phyloP scores from a whole-genome alignment of 805 yeast species.

The Peterozyma xylosa region DNA sequence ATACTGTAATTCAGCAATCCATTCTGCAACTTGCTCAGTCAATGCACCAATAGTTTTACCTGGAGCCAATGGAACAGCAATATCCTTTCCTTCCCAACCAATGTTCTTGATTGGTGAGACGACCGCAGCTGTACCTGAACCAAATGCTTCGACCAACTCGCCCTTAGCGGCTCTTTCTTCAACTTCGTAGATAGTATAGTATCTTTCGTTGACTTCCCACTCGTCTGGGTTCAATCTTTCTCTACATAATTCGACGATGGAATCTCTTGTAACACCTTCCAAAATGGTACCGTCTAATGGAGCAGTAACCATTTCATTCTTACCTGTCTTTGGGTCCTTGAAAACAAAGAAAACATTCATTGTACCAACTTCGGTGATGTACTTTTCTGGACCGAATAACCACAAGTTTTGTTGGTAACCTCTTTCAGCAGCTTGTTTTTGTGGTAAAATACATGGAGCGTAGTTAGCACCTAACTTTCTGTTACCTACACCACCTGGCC shows the following conservation, averaged over 20 bases:
- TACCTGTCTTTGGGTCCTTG: constrained; percentile 60
- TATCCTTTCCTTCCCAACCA: constrained; percentile 68
- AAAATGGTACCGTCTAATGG: constrained; percentile 96
- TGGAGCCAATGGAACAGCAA: constrained; percentile 69
- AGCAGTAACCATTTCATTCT: constrained; percentile 88
- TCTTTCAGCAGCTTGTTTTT: constrained; percentile 78
- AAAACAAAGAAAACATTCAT: constrained; percentile 93
- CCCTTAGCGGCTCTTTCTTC: constrained; percentile 71
- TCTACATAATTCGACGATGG: constrained; percentile 70
- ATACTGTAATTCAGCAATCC: constrained; percentile 89
- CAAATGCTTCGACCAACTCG: constrained; percentile 88
- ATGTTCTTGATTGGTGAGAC: constrained; percentile 90
- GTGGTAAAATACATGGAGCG: constrained; percentile 93
- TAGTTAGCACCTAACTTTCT: constrained; percentile 95
- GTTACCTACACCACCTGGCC: constrained; percentile 99
- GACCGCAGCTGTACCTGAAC: constrained; percentile 96
- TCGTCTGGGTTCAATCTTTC: constrained; percentile 65
- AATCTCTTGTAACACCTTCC: constrained; percentile 95
- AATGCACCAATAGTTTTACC: constrained; percentile 77
- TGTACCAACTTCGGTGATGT: constrained; percentile 94
- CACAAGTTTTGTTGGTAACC: constrained; percentile 96
- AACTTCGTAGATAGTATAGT: constrained; percentile 75
- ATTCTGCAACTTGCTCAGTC: constrained; percentile 68
- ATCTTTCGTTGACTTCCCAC: constrained; percentile 83
- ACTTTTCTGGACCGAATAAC: constrained; percentile 86